Conservation (phyloP, 768 basidiomycete genomes). For the Ramaria rubella region DNA sequence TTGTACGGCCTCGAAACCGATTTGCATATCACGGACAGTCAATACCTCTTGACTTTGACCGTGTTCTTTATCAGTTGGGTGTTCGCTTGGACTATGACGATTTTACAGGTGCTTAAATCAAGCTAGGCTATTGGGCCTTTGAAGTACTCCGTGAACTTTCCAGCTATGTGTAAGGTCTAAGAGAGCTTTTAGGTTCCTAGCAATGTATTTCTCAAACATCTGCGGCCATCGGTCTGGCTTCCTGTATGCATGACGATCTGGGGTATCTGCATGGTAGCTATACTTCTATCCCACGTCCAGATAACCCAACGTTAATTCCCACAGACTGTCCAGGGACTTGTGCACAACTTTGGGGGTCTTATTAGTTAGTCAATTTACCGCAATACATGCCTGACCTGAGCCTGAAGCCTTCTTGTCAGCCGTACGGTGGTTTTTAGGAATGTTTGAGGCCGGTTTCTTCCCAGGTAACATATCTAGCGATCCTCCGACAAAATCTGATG, state of each 20-base stretch:
- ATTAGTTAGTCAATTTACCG: background rate
- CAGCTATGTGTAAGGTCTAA: background rate
- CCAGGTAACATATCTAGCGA: constrained; percentile 50
- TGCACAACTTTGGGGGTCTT: constrained; percentile 48
- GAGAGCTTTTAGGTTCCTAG: constrained; percentile 43
- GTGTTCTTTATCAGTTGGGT: constrained; percentile 68
- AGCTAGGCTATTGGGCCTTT: constrained; percentile 43
- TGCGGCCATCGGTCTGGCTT: constrained; percentile 64
- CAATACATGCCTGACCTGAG: background rate
- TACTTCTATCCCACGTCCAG: background rate
- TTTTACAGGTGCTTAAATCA: background rate
- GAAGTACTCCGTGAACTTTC: constrained; percentile 38
- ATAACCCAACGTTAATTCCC: background rate
- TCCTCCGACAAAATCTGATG: constrained; percentile 19
- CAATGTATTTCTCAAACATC: constrained; percentile 50
- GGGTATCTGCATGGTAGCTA: constrained; percentile 36
- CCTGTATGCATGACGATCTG: constrained; percentile 37
- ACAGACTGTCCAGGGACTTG: constrained; percentile 49
- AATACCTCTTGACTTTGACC: constrained; percentile 62
- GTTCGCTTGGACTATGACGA: background rate
- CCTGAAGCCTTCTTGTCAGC: background rate
- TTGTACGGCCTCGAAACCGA: constrained; percentile 53
- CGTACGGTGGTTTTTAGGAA: constrained; percentile 40
- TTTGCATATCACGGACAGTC: constrained; percentile 52
- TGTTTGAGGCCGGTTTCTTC: constrained; percentile 47